Evolutionary conservation across 306 rosid genomes (phyloP).

Genomic region (Cicer cuneatum): DNA sequence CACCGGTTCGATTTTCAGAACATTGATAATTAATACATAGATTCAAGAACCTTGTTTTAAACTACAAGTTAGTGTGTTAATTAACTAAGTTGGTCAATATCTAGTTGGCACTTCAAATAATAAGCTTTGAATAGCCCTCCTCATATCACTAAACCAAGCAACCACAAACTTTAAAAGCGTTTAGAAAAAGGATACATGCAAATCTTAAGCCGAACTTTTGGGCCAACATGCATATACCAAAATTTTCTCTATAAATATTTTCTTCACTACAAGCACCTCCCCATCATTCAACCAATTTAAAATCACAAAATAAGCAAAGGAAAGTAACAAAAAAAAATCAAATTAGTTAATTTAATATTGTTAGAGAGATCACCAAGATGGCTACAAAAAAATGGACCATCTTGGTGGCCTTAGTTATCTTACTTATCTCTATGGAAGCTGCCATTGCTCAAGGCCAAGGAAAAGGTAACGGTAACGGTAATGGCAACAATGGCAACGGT

Average conservation of each 20-base stretch:
- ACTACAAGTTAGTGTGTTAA: background rate
- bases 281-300: slow-evolving; percentile 40
- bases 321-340: slow-evolving; percentile 27
- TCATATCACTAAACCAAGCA: slow-evolving; percentile 37
- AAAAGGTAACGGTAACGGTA: slow-evolving; percentile 10
- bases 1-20: too few relatives aligned
- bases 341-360: background rate
- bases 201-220: slow-evolving; percentile 53
- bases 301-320: slow-evolving; percentile 39
- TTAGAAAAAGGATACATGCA: slow-evolving; percentile 33
- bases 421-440: slow-evolving; percentile 53
- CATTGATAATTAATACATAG: background rate
- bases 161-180: slow-evolving; percentile 18
- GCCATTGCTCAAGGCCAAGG: slow-evolving; percentile 52
- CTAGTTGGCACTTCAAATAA: background rate
- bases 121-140: slow-evolving; percentile 6
- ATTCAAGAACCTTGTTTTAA: background rate
- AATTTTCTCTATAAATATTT: slow-evolving; percentile 38
- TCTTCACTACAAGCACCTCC: background rate
- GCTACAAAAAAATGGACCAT: slow-evolving; percentile 46
- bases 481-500: background rate
- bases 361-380: slow-evolving; percentile 48
- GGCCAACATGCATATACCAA: slow-evolving; percentile 26
- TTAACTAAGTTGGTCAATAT: slow-evolving; percentile 38
- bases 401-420: slow-evolving; percentile 50